These are phyloP conservation scores for Mucor piriformis DNA, from an alignment of 371 early-diverging fungal species.

Conservation along the genomic window DNA sequence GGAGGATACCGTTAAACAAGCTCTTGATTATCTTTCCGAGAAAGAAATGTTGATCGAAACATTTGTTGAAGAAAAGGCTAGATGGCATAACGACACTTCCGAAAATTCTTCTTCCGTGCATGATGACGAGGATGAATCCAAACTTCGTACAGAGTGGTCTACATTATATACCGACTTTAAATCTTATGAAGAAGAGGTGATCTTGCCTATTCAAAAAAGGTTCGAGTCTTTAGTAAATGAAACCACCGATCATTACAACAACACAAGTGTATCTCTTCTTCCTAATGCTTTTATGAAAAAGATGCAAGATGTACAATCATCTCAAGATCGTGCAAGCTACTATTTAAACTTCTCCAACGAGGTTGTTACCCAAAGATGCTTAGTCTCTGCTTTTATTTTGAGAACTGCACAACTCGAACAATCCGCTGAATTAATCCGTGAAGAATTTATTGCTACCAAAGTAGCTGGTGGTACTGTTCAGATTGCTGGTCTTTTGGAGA, in stretches of 20 bases:
- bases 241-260: conserved; percentile 9
- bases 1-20: conserved; percentile 29
- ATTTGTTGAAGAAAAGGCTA: conserved; percentile 42
- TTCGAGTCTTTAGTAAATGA: conserved; percentile 22
- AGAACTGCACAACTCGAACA: conserved; percentile 43
- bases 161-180: conserved; percentile 13
- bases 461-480: conserved; percentile 2
- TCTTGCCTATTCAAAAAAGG: conserved; percentile 19
- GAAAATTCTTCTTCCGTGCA: neutral
- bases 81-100: conserved; percentile 30
- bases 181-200: conserved; percentile 17
- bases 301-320: conserved; percentile 22
- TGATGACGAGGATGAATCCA: conserved; percentile 26
- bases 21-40: conserved; percentile 19
- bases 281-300: conserved; percentile 26
- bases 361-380: conserved; percentile 40
- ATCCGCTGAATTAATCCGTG: conserved; percentile 46
- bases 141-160: conserved; percentile 25
- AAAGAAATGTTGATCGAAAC: conserved; percentile 22
- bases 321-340: conserved; percentile 14
- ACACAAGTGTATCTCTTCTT: conserved; percentile 11
- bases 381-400: conserved; percentile 38
- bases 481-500: conserved; percentile 9
- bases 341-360: conserved; percentile 41
- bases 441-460: conserved; percentile 41